phyloP scores from a whole-genome alignment of 163 green algal genomes.

The Scenedesmus sp. region DNA sequence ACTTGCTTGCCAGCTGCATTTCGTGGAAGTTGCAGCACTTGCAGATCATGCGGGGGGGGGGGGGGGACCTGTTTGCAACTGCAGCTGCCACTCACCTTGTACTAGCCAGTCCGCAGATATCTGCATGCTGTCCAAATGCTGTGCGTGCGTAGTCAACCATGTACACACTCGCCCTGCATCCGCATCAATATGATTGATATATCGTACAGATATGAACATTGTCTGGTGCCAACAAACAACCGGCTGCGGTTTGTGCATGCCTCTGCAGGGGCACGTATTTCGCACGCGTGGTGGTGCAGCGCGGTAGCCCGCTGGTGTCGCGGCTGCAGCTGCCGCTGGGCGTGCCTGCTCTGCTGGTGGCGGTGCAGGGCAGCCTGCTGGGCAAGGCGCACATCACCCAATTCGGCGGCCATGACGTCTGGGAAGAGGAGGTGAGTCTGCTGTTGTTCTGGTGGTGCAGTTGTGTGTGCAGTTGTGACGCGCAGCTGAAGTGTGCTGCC shows the following conservation, averaged over 20 bases:
- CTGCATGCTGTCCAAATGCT: no score
- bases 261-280: slow-evolving; percentile 48
- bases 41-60: background rate
- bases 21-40: background rate
- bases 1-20: background rate
- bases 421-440: slow-evolving; percentile 47
- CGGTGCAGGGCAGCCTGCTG: slow-evolving; percentile 23
- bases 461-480: background rate
- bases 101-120: no score
- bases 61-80: no score
- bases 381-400: slow-evolving; percentile 30
- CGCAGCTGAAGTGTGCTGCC: background rate
- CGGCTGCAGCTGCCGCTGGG: slow-evolving; percentile 56
- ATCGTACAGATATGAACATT: no score
- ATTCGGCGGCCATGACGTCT: slow-evolving; percentile 43
- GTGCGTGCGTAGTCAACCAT: no score
- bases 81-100: no score
- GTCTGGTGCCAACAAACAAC: no score
- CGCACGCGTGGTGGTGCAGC: background rate
- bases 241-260: background rate
- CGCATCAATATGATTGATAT: no score
- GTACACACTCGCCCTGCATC: no score
- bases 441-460: no score
- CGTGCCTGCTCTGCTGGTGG: slow-evolving; percentile 46
- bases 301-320: background rate